Base-by-base conservation (phyloP, 2,329 filamentous ascomycete genomes). In the Aspergillus pseudoviridinutans region DNA sequence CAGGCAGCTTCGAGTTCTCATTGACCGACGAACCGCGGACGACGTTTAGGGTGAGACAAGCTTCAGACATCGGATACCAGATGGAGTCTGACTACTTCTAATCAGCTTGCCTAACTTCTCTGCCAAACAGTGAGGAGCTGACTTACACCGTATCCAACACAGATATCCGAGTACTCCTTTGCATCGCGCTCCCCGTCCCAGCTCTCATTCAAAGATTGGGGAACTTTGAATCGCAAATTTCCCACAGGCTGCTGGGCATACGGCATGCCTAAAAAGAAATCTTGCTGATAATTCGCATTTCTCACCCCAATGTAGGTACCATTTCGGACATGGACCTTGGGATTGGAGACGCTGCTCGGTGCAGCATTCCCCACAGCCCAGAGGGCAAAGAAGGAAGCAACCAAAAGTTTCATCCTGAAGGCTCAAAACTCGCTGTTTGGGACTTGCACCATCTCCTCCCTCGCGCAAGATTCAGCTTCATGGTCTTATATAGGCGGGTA, bases 1-100 rank as follows among this genome's bases (percentile, higher is more conserved):
- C 80, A 0, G 84, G 85, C 2, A 88, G 74, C 10, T 71, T 76
- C 2, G 69, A 68, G 7, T 66, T 63, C 32, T 69, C 60, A 8
- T 74, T 67, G 4, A 78, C 72, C 25, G 65, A 63, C 58, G 71
- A 66, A 5, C 80, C 79, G 3, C 85, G 79, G 27, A 88, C 74
- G 7, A 88, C 78, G 62, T 87, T 88, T 59, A 88, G 72, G 49
- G 83, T 85, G 3, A 88, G 75, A 59, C 86, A 88, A 64, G 87
- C 82, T 64, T 87, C 85, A 3, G 66, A 70, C 42, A 62, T 63
- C 4, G 64, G 10, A 75, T 67, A 75, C 70, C 60, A 74, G 58
- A 67, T 78, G 60, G 59, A 71, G 51, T 70, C 68, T 7, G 68
- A 62, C 72, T 72, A 56, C n/a, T 47, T 50, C 25, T 50, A 53